Percentiles rank a stretch among this genome's conserved stretches.
Conservation (phyloP, 2,329 filamentous ascomycete species). For the Neonectria coccinea region DNA sequence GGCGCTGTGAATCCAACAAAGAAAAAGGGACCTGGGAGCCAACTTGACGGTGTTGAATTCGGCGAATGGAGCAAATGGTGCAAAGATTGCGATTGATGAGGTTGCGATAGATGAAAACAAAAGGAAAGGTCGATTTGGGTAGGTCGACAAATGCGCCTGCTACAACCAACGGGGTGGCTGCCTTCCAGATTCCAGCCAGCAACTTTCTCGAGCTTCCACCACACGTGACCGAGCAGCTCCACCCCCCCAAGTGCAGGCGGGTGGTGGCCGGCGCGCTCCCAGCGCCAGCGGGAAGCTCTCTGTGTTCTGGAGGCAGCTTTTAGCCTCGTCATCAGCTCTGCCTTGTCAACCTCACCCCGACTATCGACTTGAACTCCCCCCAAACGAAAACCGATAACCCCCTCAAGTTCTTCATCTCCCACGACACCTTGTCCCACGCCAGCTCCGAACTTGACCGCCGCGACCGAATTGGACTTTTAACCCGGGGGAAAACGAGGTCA, state of each 20-base stretch:
- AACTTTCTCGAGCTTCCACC: constrained; percentile 32
- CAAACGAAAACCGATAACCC: constrained; percentile 37
- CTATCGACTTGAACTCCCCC: constrained; percentile 31
- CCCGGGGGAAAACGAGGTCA: constrained; percentile 31
- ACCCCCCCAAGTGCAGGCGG: constrained; percentile 18
- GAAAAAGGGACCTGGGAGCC: constrained; percentile 15
- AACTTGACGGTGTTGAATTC: constrained; percentile 6
- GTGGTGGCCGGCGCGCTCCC: constrained; percentile 18
- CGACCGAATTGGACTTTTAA: constrained; percentile 24
- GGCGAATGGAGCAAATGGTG: constrained; percentile 17
- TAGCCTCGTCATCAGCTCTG: constrained; percentile 67
- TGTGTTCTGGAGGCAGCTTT: constrained; percentile 59
- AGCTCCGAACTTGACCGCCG: background rate
- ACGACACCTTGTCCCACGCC: constrained; percentile 19
- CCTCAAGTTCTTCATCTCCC: constrained; percentile 29
- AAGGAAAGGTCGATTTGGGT: background rate
- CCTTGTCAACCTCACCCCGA: constrained; percentile 43
- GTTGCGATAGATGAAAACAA: background rate
- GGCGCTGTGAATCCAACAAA: constrained; percentile 23
- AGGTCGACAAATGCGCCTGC: constrained; percentile 11
- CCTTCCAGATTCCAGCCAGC: constrained; percentile 9
- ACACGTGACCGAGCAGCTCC: constrained; percentile 44
- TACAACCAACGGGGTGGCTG: constrained; percentile 7
- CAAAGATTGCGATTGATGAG: constrained; percentile 11
- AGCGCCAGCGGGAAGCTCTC: constrained; percentile 42